Evolutionary conservation across 1,284 basidiomycete species (phyloP), one percentile per base, ranked within the genome.

Genomic region (Fomitiporia mediterranea): DNA sequence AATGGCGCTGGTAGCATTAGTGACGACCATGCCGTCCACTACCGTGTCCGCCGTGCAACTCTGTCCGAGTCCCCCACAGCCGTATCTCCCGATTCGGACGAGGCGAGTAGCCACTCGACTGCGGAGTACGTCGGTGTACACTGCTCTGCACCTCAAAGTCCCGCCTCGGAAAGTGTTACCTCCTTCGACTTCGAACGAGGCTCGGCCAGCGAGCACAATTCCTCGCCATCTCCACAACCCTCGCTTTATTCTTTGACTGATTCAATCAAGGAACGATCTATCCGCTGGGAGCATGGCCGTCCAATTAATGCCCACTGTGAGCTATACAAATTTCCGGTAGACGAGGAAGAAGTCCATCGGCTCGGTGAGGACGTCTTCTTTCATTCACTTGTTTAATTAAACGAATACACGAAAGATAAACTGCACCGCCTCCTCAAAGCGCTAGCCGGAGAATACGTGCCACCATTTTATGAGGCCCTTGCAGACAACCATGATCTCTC

Each of bases 291-390:
- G 63, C 84, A 80, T 59, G 88, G 88, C 0, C 74, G 88, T 34
- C 77, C 74, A 23, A 67, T 90, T 47, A 89, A 90, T 69, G 88
- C 82, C 60, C 86, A 86, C 60, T 89, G 87, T 0, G 84, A 90
- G 47, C 77, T 89, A 3, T 90, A 90, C 66, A 78, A 77, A 34
- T 72, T 91, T 19, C 84, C 88, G 11, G 88, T 85, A 23, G 89
- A 91, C 62, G 82, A 84, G 6, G 84, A 88, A 62, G 88, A 91
- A 64, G 69, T 84, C 25, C 74, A 81, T 27, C 78, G 88, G 53
- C 75, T 89, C 32, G 76, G 88, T 88, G 61, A 51, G 79, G 70
- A 11, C 9, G 27, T 17, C 43, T 37, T 40, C 25, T 15, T 44
- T 21, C 37, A 30, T 56, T 42, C 11, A 8, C 21, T 51, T 30